Percentiles rank a stretch among this genome's conserved stretches.
Conservation (phyloP, 768 basidiomycete species). For the Pleurotus djamor region DNA sequence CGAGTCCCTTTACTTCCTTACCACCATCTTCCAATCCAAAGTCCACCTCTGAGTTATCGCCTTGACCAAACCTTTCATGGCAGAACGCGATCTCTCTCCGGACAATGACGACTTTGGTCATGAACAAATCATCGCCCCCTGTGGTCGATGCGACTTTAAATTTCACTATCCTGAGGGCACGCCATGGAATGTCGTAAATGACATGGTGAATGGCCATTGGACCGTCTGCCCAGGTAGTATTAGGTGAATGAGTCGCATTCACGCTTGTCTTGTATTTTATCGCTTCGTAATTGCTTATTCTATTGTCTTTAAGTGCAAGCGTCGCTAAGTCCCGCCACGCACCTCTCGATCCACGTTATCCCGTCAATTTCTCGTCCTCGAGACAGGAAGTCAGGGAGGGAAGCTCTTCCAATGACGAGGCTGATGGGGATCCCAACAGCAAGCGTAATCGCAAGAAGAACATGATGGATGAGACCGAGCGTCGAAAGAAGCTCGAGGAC, state of each 20-base stretch:
- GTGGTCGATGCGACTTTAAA: constrained; percentile 5
- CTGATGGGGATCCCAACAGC: not conserved
- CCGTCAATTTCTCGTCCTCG: not conserved
- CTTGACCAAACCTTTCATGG: not conserved
- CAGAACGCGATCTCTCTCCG: not conserved
- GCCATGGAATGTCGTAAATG: constrained; percentile 9
- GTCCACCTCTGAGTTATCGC: not conserved
- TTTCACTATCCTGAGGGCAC: constrained; percentile 10
- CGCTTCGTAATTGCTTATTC: not conserved
- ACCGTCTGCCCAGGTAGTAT: constrained; percentile 10
- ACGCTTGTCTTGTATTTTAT: not conserved
- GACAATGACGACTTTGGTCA: constrained; percentile 3
- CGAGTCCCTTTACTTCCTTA: not conserved
- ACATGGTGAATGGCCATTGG: constrained; percentile 11
- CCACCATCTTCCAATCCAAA: not conserved
- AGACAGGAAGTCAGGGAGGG: constrained; percentile 4
- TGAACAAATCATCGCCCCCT: not conserved
- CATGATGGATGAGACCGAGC: constrained; percentile 12
- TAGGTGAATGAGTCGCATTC: constrained; percentile 3
- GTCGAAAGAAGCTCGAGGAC: constrained; percentile 12
- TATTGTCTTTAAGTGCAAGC: not conserved
- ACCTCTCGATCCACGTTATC: not conserved
- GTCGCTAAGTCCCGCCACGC: constrained; percentile 5
- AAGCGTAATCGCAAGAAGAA: constrained; percentile 10
- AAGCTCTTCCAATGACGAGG: constrained; percentile 3